A percentile compares a stretch with the other conserved stretches of the same genome.
phyloP scores from a whole-genome alignment of 352 stramenopile species.

The Globisporangium barbulae region DNA sequence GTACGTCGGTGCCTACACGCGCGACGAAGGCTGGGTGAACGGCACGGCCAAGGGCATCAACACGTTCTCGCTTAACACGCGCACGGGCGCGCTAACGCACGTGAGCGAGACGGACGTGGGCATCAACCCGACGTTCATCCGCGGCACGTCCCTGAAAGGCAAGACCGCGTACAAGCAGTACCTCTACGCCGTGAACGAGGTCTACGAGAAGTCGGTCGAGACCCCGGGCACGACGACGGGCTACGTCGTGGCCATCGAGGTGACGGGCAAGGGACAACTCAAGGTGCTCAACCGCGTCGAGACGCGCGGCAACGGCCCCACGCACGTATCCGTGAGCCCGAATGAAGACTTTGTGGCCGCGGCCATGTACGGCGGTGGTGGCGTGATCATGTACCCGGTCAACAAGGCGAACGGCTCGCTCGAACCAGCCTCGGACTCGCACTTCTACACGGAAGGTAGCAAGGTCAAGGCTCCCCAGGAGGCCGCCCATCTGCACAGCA shows the following conservation, averaged over 20 bases:
- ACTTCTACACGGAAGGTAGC: constrained; percentile 38
- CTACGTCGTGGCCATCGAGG: constrained; percentile 43
- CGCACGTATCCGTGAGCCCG: constrained; percentile 50
- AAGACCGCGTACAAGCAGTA: constrained; percentile 3
- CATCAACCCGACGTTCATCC: constrained; percentile 40
- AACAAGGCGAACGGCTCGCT: constrained; percentile 40
- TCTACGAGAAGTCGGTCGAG: constrained; percentile 28
- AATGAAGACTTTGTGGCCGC: constrained; percentile 50
- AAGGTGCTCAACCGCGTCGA: constrained; percentile 49
- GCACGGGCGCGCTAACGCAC: constrained; percentile 32
- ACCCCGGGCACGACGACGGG: constrained; percentile 34
- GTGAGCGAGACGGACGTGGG: constrained; percentile 33
- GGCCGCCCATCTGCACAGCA: constrained; percentile 58
- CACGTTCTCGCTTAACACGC: constrained; percentile 48
- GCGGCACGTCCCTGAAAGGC: constrained; percentile 7
- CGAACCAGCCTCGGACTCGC: constrained; percentile 25
- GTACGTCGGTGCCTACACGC: constrained; percentile 59
- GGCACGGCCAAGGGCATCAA: constrained; percentile 64
- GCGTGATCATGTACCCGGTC: constrained; percentile 53
- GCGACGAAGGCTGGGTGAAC: constrained; percentile 66
- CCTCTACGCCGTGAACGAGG: constrained; percentile 60
- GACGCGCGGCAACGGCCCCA: constrained; percentile 39
- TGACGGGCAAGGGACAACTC: constrained; percentile 31
- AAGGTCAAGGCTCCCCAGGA: constrained; percentile 38
- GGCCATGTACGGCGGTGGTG: constrained; percentile 61